Evolutionary conservation across 2,329 filamentous ascomycete genomes (phyloP), one percentile per base, ranked within the genome.

Genomic region (Xylaria digitata): DNA sequence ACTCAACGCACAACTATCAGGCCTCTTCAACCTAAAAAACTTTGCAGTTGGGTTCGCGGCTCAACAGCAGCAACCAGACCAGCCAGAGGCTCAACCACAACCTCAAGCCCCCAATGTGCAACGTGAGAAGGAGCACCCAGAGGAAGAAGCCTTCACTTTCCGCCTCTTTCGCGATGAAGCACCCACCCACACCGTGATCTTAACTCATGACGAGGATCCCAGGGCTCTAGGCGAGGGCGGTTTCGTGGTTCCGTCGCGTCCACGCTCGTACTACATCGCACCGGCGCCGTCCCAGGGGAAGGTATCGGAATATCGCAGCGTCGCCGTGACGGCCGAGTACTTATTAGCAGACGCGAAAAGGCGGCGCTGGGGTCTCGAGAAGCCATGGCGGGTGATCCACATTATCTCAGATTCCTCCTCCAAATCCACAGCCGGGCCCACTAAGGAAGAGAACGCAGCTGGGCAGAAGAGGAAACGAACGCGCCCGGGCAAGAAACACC

Each of bases 361-460:
- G 71, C 79, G 82, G 61, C 80, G 81, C 6, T 89, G 87, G 87
- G 88, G 87, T 0, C 75, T 87, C 48, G 87, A 89, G 75, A 80
- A 86, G 70, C 87, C 87, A 1, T 90, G 88, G 88, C 82, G 83
- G 63, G 86, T 89, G 15, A 82, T 78, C 3, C 79, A 77, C 34
- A 78, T 87, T 37, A 76, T 72, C 1, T 72, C 80, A n/a, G 76
- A 73, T n/a, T 75, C 13, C 23, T 30, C 26, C 5, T 2, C 37
- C 11, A 43, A 34, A 15, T 6, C 58, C 0, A 8, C 32, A 21
- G 1, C 50, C 11, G 55, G 30, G 13, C 3, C 48, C 1, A 32
- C 72, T 13, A 58, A 68, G 34, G 60, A 61, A n/a, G 56, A 61
- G 9, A 30, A 63, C 5, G 64, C 50, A 3, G 42, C 9, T 8